Percentiles rank a stretch among this genome's conserved stretches.
Evolutionary conservation across 2,329 filamentous ascomycete genomes (phyloP).

Genomic region (Epichloe baconii): DNA sequence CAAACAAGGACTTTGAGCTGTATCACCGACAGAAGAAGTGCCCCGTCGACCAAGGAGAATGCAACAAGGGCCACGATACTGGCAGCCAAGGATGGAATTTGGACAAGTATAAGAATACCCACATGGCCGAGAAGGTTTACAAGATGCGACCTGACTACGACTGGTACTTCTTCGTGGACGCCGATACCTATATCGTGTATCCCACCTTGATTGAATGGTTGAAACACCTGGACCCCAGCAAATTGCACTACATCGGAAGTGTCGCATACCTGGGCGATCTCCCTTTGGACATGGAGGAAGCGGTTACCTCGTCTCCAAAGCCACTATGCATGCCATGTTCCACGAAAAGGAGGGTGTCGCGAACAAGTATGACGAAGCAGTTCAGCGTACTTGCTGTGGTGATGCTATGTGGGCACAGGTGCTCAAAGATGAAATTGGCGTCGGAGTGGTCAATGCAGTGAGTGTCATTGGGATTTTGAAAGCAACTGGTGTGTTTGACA

Average conservation of each 20-base stretch:
- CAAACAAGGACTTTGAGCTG: slow-evolving; percentile 37
- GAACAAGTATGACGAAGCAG: slow-evolving; percentile 30
- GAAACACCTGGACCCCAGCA: slow-evolving; percentile 25
- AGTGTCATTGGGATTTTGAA: slow-evolving; percentile 10
- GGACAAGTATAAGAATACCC: slow-evolving; percentile 51
- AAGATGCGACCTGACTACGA: slow-evolving; percentile 35
- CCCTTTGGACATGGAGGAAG: slow-evolving; percentile 43
- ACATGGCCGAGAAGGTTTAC: slow-evolving; percentile 43
- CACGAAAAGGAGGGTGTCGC: slow-evolving; percentile 28
- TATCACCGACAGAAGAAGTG: slow-evolving; percentile 33
- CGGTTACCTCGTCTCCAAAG: slow-evolving; percentile 39
- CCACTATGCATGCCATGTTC: slow-evolving; percentile 34
- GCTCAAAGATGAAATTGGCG: slow-evolving; percentile 29
- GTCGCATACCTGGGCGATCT: slow-evolving; percentile 27
- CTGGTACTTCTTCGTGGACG: slow-evolving; percentile 48
- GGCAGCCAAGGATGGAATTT: slow-evolving; percentile 33
- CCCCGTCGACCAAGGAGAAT: slow-evolving; percentile 29
- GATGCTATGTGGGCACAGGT: slow-evolving; percentile 36
- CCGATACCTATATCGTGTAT: slow-evolving; percentile 45
- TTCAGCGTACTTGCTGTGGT: slow-evolving; percentile 34
- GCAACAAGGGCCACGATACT: slow-evolving; percentile 20
- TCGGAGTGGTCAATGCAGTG: slow-evolving; percentile 29
- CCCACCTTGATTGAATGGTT: slow-evolving; percentile 38
- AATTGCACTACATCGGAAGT: slow-evolving; percentile 37
- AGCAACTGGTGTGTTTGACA: neutral